These are phyloP conservation scores for Diutina neorugosa DNA, from an alignment of 1,139 yeast genomes.

Conservation along the genomic window DNA sequence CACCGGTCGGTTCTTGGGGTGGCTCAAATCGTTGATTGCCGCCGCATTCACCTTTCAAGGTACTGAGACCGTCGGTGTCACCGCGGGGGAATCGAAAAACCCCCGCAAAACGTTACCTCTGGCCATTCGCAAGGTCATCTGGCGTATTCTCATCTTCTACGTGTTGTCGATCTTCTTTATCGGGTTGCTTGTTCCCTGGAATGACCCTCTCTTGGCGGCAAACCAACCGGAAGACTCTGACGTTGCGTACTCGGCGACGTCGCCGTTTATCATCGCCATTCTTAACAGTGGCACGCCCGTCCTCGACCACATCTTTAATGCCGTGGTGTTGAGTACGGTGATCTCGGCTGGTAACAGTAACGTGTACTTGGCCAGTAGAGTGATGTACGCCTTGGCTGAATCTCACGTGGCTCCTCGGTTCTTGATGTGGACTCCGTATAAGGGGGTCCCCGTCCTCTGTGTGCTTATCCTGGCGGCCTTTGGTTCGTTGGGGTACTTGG, in stretches of 20 bases:
- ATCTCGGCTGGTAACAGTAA: slow-evolving; percentile 78
- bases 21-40: slow-evolving; percentile 49
- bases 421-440: slow-evolving; percentile 38
- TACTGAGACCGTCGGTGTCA: slow-evolving; percentile 72
- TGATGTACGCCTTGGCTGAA: slow-evolving; percentile 52
- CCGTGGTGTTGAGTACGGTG: slow-evolving; percentile 55
- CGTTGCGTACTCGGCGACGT: slow-evolving; percentile 25
- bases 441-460: slow-evolving; percentile 58
- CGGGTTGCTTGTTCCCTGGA: slow-evolving; percentile 72
- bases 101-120: slow-evolving; percentile 76
- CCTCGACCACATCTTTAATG: slow-evolving; percentile 64
- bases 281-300: slow-evolving; percentile 59
- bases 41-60: slow-evolving; percentile 79
- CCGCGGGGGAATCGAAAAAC: slow-evolving; percentile 80
- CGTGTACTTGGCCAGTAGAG: slow-evolving; percentile 67
- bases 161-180: slow-evolving; percentile 69
- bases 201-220: slow-evolving; percentile 36
- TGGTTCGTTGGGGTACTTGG: slow-evolving; percentile 62
- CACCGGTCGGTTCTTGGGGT: slow-evolving; percentile 52
- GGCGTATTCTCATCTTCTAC: slow-evolving; percentile 72
- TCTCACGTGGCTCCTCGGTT: slow-evolving; percentile 49
- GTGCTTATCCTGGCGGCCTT: slow-evolving; percentile 47
- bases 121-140: slow-evolving; percentile 73
- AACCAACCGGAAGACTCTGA: slow-evolving; percentile 8
- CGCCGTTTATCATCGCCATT: slow-evolving; percentile 48